Evolutionary conservation across 2,329 filamentous ascomycete genomes (phyloP).

Genomic region (Dendrostoma leiphaemia): DNA sequence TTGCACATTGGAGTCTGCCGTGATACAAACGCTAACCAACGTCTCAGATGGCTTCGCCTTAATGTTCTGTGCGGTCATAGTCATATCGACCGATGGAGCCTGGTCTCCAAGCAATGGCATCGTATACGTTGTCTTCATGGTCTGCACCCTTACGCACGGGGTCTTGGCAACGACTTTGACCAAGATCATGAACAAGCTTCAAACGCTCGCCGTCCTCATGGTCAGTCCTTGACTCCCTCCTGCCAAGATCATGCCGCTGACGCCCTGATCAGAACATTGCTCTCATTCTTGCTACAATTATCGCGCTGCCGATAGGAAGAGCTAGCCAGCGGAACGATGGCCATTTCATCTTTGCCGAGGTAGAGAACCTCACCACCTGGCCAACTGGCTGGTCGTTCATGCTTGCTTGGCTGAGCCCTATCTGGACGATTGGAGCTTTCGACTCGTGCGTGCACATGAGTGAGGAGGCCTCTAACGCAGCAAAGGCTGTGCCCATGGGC

Average conservation of each 20-base stretch:
- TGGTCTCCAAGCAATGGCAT: slow-evolving; percentile 55
- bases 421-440: slow-evolving; percentile 60
- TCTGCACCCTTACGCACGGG: slow-evolving; percentile 51
- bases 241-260: neutral
- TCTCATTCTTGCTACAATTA: slow-evolving; percentile 54
- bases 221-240: neutral
- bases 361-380: slow-evolving; percentile 58
- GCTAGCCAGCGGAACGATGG: slow-evolving; percentile 36
- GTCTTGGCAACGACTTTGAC: slow-evolving; percentile 50
- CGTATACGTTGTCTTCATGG: slow-evolving; percentile 57
- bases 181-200: slow-evolving; percentile 57
- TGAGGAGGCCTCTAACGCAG: slow-evolving; percentile 60
- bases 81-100: slow-evolving; percentile 53
- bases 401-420: slow-evolving; percentile 58
- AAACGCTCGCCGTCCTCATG: slow-evolving; percentile 52
- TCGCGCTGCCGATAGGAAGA: slow-evolving; percentile 54
- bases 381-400: slow-evolving; percentile 58
- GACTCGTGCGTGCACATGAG: slow-evolving; percentile 53
- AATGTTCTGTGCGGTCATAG: slow-evolving; percentile 59
- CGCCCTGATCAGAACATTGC: slow-evolving; percentile 40
- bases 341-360: slow-evolving; percentile 53
- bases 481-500: slow-evolving; percentile 56
- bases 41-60: slow-evolving; percentile 44
- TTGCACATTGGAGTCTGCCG: too few relatives aligned
- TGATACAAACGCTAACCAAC: too few relatives aligned